phyloP scores from a whole-genome alignment of 2,329 filamentous ascomycete genomes.

The Alternaria triticimaculans region DNA sequence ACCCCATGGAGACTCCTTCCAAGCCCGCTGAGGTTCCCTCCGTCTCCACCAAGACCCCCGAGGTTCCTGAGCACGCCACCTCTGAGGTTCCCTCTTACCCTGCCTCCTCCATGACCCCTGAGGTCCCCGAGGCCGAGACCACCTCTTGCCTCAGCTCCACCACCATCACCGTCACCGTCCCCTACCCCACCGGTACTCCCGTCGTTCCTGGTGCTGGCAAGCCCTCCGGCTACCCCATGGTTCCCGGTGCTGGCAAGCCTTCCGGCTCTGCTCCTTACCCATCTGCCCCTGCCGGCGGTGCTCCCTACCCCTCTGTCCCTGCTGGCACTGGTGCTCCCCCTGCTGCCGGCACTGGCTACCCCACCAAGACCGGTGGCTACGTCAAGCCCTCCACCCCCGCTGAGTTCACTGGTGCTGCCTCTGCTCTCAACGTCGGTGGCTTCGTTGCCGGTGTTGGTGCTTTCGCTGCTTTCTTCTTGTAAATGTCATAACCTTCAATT shows the following conservation, averaged over 20 bases:
- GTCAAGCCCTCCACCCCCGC: constrained; percentile 40
- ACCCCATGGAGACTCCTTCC: constrained; percentile 9
- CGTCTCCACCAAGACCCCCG: constrained; percentile 8
- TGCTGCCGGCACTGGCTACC: constrained; percentile 35
- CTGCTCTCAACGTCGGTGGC: constrained; percentile 44
- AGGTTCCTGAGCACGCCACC: constrained; percentile 17
- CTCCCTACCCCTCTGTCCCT: constrained; percentile 22
- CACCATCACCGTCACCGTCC: constrained; percentile 54
- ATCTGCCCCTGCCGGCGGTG: constrained; percentile 5
- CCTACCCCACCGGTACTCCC: constrained; percentile 45
- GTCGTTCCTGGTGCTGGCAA: not conserved
- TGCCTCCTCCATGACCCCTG: constrained; percentile 9
- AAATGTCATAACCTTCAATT: constrained; percentile 47
- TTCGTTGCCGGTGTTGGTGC: constrained; percentile 51
- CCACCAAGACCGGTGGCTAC: constrained; percentile 42
- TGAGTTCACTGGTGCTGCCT: constrained; percentile 49
- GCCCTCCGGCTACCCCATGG: constrained; percentile 41
- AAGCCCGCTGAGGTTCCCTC: constrained; percentile 8
- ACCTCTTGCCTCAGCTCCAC: constrained; percentile 49
- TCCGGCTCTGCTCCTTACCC: constrained; percentile 22
- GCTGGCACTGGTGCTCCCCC: constrained; percentile 14
- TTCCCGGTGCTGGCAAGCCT: constrained; percentile 6
- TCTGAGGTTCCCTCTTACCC: constrained; percentile 2
- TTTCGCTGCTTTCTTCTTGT: constrained; percentile 53
- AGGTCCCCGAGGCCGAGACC: constrained; percentile 17